Evolutionary conservation across 2,329 filamentous ascomycete species (phyloP), one percentile per base, ranked within the genome.

Genomic region (Zopfia rhizophila): DNA sequence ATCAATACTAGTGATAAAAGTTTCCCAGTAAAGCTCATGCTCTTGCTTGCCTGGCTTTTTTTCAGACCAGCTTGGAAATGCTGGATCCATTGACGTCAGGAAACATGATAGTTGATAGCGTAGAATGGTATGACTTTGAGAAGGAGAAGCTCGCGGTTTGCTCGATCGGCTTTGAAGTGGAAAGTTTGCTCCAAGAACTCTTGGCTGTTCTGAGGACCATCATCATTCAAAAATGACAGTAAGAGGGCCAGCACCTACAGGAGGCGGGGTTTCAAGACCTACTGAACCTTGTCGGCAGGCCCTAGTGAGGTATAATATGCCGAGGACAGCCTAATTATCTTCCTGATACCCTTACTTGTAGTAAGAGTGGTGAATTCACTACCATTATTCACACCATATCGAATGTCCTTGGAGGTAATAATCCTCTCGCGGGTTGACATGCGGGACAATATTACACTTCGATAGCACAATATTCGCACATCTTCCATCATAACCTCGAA

Each of bases 31-130:
- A 6, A 48, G 22, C 7, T 31, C 31, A 19, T 57, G 46, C 22
- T 56, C 44, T 14, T 51, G 38, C 12, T 46, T 43, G 5, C 54
- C 33, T 16, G 48, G 41, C 12, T 30, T 37, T n/a, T 22, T 31
- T 3, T 35, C 45, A 25, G 35, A 29, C 13, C 30, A 56, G 13
- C 53, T 47, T 29, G 64, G 53, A 31, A 50, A 53, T 7, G 55
- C 58, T 7, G 51, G 49, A 14, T 65, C 37, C 31, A 61, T 39
- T 3, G 51, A 50, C 4, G 40, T 53, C 12, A 66, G 41, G 38
- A 67, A 66, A 65, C 55, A n/a, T 57, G 44, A 7, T 60, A 46
- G 38, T 66, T 66, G 33, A 65, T 66, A 5, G 64, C 64, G 30
- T 52, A 45, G 10, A 66, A 45, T 11, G 63, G 63, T 12, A 68